Evolutionary conservation across 106 monocot species (phyloP).

Genomic region (Platanthera zijinensis): DNA sequence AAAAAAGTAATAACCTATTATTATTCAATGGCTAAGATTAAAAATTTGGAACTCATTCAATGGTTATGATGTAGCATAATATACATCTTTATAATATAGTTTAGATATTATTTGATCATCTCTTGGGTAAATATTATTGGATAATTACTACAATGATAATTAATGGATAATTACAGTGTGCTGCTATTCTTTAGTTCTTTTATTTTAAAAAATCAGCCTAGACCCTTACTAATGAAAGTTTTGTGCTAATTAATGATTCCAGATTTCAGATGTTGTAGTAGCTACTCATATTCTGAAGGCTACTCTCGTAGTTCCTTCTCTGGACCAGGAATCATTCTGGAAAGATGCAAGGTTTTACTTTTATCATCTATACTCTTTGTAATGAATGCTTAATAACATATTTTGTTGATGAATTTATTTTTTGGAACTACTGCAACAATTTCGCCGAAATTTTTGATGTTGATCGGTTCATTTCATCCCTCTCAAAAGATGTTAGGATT

Average conservation of each 20-base stretch:
- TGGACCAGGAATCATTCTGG: slow-evolving; percentile 10
- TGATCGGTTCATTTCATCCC: slow-evolving; percentile 68
- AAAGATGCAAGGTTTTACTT: slow-evolving; percentile 10
- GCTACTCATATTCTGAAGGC: slow-evolving; percentile 13
- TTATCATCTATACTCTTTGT: not conserved
- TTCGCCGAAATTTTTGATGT: slow-evolving; percentile 85
- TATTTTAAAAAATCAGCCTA: too few relatives aligned
- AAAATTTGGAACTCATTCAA: too few relatives aligned
- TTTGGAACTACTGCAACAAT: slow-evolving; percentile 37
- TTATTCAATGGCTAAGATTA: too few relatives aligned
- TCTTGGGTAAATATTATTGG: too few relatives aligned
- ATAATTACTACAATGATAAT: too few relatives aligned
- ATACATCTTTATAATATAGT: too few relatives aligned
- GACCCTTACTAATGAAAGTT: too few relatives aligned
- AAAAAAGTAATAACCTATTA: too few relatives aligned
- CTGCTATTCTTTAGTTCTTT: too few relatives aligned
- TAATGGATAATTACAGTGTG: too few relatives aligned
- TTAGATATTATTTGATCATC: too few relatives aligned
- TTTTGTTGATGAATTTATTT: not conserved
- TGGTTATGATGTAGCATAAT: too few relatives aligned
- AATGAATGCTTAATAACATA: not conserved
- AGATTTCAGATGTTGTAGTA: slow-evolving; percentile 12
- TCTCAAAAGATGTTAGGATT: slow-evolving; percentile 76
- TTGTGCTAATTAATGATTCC: not conserved
- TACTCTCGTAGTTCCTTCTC: slow-evolving; percentile 8